phyloP scores from a whole-genome alignment of 1,284 basidiomycete genomes.

The Porodaedalea pini region DNA sequence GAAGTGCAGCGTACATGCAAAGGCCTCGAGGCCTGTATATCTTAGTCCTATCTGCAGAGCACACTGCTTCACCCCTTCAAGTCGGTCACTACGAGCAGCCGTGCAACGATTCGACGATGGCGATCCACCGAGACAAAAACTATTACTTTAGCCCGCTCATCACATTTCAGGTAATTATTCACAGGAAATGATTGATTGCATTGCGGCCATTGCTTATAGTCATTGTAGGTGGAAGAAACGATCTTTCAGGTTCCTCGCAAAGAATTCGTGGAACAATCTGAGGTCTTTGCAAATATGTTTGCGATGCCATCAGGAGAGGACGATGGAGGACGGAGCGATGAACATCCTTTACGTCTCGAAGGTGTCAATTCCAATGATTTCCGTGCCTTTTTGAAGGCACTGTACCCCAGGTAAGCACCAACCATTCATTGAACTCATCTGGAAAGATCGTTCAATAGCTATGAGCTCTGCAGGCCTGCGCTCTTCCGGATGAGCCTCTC shows the following conservation, averaged over 20 bases:
- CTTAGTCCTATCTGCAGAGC: background rate
- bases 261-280: slow-evolving; percentile 14
- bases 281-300: slow-evolving; percentile 13
- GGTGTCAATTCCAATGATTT: background rate
- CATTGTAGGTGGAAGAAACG: slow-evolving; percentile 6
- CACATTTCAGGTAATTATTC: background rate
- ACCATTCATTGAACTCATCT: background rate
- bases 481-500: background rate
- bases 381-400: slow-evolving; percentile 5
- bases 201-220: background rate
- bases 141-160: background rate
- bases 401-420: background rate
- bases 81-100: background rate
- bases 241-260: slow-evolving; percentile 14
- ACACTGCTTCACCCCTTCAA: background rate
- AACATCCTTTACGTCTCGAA: slow-evolving; percentile 6
- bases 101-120: background rate
- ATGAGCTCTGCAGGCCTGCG: background rate
- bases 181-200: no score
- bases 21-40: background rate
- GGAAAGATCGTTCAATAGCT: background rate
- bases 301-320: background rate
- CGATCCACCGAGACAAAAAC: background rate
- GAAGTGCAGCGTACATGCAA: background rate
- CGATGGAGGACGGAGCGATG: slow-evolving; percentile 5